Evolutionary conservation across 2,329 filamentous ascomycete genomes (phyloP).

Genomic region (Thyridium curvatum): DNA sequence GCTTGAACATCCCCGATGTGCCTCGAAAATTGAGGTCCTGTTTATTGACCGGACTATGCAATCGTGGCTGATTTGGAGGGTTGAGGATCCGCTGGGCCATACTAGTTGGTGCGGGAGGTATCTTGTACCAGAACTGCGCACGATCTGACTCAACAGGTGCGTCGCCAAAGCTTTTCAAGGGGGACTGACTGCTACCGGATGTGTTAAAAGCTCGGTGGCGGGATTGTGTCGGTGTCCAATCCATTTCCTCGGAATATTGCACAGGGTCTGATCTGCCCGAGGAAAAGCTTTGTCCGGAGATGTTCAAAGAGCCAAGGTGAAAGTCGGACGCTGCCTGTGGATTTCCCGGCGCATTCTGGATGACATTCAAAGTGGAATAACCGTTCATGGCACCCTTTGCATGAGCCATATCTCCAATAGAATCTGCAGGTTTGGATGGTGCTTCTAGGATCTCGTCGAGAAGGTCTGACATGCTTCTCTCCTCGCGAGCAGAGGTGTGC

Average conservation of each 20-base stretch:
- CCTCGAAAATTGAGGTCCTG: slow-evolving; percentile 44
- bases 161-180: slow-evolving; percentile 37
- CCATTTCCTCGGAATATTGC: slow-evolving; percentile 58
- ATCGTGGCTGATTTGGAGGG: slow-evolving; percentile 48
- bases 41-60: slow-evolving; percentile 38
- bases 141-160: slow-evolving; percentile 34
- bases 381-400: not conserved
- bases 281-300: slow-evolving; percentile 3
- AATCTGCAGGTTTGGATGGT: slow-evolving; percentile 6
- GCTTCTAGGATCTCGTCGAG: slow-evolving; percentile 36
- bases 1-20: slow-evolving; percentile 9
- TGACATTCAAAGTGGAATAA: too few relatives aligned
- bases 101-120: slow-evolving; percentile 63
- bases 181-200: slow-evolving; percentile 28
- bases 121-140: slow-evolving; percentile 61
- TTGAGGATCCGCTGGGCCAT: slow-evolving; percentile 58
- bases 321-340: too few relatives aligned
- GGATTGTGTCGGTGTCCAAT: slow-evolving; percentile 62
- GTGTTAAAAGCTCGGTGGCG: slow-evolving; percentile 49
- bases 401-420: not conserved
- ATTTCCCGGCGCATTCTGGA: too few relatives aligned
- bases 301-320: slow-evolving; percentile 2
- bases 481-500: slow-evolving; percentile 19
- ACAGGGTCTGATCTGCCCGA: slow-evolving; percentile 5
- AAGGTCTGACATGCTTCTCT: slow-evolving; percentile 37